Base-by-base conservation (phyloP, 495 filamentous ascomycete genomes). In the Hapsidospora chrysogenum region DNA sequence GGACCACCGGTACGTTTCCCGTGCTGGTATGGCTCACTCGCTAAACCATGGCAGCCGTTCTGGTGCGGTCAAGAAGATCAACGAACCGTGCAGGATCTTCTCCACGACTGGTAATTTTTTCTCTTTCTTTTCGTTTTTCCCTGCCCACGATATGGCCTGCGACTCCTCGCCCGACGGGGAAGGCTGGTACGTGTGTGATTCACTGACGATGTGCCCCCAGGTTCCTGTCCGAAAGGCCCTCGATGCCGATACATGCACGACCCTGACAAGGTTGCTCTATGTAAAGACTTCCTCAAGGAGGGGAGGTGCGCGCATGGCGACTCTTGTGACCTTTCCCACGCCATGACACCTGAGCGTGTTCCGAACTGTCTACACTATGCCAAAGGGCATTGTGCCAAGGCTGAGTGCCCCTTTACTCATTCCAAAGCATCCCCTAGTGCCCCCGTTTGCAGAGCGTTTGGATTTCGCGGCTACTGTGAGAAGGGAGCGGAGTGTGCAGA, bases 251-350 rank as follows among this genome's bases (percentile, higher is more conserved):
- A 80, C 52, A 60, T 74, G 41, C 89, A 97, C 64, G 83, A 96
- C 45, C 72, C 78, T 17, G 67, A 72, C 41, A 89, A 85, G 61
- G 84, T 92, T 46, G 85, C 89, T 26, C 80, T 92, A 31, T 97
- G 89, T 74, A 84, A 78, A 50, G 74, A 78, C 37, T 93, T 78
- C 51, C 68, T 95, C 35, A 67, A 75, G 39, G 81, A 77, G 57
- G 80, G 80, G 50, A 64, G 73, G 43, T 97, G 89, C 60, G 60
- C 62, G 37, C 71, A 71, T 56, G 85, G 85, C 54, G 74, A 75
- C 47, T 68, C 69, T 51, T 97, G 89, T 63, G 85, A 94, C 57
- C 70, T 96, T 37, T 95, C 89, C 41, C 89, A 97, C 70, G 80
- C 86, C 25, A 67, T 84, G 29, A 84, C 72, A 39, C 75, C 85